A percentile compares a stretch with the other conserved stretches of the same genome.
phyloP scores from a whole-genome alignment of 2,329 filamentous ascomycete species.

The Apiospora sp. region DNA sequence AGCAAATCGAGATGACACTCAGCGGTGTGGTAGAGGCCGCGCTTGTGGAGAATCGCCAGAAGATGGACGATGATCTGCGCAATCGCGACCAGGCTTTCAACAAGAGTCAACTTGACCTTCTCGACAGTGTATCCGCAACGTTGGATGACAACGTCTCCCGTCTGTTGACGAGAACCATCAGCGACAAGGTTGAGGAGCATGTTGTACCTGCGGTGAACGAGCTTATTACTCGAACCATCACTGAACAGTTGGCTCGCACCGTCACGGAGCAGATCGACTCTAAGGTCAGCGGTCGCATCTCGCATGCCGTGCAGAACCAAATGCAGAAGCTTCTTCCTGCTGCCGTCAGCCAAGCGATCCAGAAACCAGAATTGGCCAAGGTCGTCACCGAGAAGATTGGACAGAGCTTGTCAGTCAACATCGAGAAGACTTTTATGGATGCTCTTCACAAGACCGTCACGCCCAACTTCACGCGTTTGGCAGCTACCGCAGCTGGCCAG shows the following conservation, averaged over 20 bases:
- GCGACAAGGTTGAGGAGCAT: conserved; percentile 75
- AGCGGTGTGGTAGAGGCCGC: conserved; percentile 63
- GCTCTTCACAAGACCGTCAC: conserved; percentile 68
- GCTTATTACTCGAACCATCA: conserved; percentile 71
- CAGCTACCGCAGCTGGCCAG: conserved; percentile 72
- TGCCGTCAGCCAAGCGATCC: conserved; percentile 71
- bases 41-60: conserved; percentile 68
- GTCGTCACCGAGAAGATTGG: conserved; percentile 76
- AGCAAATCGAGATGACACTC: conserved; percentile 58
- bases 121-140: conserved; percentile 66
- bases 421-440: conserved; percentile 75
- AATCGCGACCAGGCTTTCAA: conserved; percentile 60
- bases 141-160: conserved; percentile 72
- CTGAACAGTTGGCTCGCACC: conserved; percentile 72
- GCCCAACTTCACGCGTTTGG: conserved; percentile 70
- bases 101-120: conserved; percentile 60
- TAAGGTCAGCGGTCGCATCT: conserved; percentile 71
- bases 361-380: conserved; percentile 77
- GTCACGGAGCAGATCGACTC: conserved; percentile 76
- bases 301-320: conserved; percentile 74
- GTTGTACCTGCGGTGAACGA: conserved; percentile 79
- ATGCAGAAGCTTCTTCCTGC: conserved; percentile 74
- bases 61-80: conserved; percentile 70
- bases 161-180: conserved; percentile 79
- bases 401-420: conserved; percentile 68